Percentiles rank a stretch among this genome's conserved stretches.
Conservation (phyloP, 2,329 filamentous ascomycete species). For the Rhynchosporium graminicola region DNA sequence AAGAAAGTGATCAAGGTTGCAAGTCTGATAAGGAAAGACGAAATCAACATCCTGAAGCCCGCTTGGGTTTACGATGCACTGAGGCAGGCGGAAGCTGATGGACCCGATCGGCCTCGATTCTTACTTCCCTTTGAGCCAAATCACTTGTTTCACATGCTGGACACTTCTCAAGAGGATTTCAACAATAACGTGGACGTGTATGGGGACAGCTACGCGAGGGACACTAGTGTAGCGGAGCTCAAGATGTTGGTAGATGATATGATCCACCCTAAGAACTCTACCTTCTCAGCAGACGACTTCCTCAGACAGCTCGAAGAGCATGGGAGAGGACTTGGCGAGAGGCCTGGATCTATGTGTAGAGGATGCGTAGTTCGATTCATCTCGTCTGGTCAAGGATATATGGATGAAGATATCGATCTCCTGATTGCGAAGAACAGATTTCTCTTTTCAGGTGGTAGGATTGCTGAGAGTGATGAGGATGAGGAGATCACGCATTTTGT, state of each 20-base stretch:
- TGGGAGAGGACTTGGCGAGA: constrained; percentile 52
- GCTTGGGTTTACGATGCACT: constrained; percentile 78
- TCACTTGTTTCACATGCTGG: constrained; percentile 72
- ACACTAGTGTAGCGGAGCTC: constrained; percentile 66
- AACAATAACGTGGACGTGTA: constrained; percentile 70
- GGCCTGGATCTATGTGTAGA: constrained; percentile 56
- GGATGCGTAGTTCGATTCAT: constrained; percentile 45
- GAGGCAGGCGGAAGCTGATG: constrained; percentile 52
- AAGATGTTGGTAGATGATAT: constrained; percentile 51
- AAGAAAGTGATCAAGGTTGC: constrained; percentile 80
- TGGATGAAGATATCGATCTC: constrained; percentile 39
- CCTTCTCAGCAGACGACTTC: constrained; percentile 51
- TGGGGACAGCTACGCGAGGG: constrained; percentile 80
- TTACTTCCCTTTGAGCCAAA: constrained; percentile 62
- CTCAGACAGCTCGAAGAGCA: constrained; percentile 56
- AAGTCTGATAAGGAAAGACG: constrained; percentile 72
- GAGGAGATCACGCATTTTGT: constrained; percentile 71
- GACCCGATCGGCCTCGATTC: constrained; percentile 49
- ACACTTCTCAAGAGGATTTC: constrained; percentile 55
- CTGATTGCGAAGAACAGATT: constrained; percentile 58
- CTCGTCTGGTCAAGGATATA: constrained; percentile 42
- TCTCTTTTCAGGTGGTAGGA: constrained; percentile 66
- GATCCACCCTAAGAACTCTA: constrained; percentile 46
- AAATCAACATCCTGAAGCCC: constrained; percentile 73
- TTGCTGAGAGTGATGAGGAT: constrained; percentile 54